These are phyloP conservation scores for Exophiala lecanii-corni DNA, from an alignment of 2,329 filamentous ascomycete genomes.

Conservation along the genomic window DNA sequence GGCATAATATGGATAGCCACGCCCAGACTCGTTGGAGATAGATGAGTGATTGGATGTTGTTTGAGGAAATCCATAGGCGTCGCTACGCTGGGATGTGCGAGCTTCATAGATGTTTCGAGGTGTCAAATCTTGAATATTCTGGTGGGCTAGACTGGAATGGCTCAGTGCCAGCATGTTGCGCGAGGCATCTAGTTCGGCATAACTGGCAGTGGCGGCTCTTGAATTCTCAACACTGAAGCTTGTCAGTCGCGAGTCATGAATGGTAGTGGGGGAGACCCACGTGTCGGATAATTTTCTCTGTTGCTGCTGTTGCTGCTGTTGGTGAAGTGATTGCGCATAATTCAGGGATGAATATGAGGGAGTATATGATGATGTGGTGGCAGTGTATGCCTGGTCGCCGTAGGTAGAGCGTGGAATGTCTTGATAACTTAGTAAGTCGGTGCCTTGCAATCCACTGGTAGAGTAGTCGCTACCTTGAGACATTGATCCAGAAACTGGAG, in stretches of 20 bases:
- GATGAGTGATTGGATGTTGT: constrained; percentile 82
- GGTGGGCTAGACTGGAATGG: constrained; percentile 44
- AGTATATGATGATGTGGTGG: constrained; percentile 62
- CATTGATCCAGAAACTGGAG: constrained; percentile 69
- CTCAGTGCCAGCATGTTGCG: constrained; percentile 94
- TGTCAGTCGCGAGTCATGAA: constrained; percentile 17
- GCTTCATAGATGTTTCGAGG: constrained; percentile 83
- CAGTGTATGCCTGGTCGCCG: constrained; percentile 64
- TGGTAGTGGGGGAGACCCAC: constrained; percentile 58
- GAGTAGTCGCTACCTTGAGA: constrained; percentile 63
- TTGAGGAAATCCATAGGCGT: constrained; percentile 88
- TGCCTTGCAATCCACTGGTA: constrained; percentile 56
- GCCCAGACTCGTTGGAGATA: constrained; percentile 85
- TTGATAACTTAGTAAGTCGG: constrained; percentile 67
- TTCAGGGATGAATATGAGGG: constrained; percentile 71
- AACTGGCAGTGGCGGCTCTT: constrained; percentile 61
- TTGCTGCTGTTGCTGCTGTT: constrained; percentile 47
- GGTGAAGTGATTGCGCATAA: constrained; percentile 61
- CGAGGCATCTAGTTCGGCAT: constrained; percentile 86
- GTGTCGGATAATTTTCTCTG: constrained; percentile 75
- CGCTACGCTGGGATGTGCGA: constrained; percentile 60
- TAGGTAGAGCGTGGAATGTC: constrained; percentile 74
- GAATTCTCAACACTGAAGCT: constrained; percentile 23
- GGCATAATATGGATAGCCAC: constrained; percentile 79
- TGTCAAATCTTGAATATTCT: constrained; percentile 58